These are phyloP conservation scores for Discostella stelligera DNA, from an alignment of 352 stramenopile genomes.

Conservation along the genomic window DNA sequence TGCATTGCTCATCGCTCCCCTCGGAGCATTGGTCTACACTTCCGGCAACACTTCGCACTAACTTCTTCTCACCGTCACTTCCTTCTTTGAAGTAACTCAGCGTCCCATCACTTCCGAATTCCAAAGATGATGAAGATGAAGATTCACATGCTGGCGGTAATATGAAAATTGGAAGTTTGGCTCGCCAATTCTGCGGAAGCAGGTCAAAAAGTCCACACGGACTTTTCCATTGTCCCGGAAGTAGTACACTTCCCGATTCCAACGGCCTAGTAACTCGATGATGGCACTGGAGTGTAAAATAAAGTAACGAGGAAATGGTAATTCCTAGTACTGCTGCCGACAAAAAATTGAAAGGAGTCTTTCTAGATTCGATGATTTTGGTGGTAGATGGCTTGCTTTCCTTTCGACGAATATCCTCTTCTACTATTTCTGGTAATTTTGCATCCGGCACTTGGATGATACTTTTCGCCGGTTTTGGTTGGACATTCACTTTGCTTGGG, in stretches of 20 bases:
- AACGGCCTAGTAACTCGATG: constrained; percentile 30
- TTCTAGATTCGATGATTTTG: constrained; percentile 11
- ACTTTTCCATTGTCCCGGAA: constrained; percentile 55
- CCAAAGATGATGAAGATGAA: constrained; percentile 30
- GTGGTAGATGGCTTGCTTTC: not conserved
- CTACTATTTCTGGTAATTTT: constrained; percentile 15
- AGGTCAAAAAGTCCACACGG: constrained; percentile 53
- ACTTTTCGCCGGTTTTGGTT: constrained; percentile 13
- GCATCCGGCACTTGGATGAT: not conserved
- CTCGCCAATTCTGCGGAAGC: constrained; percentile 28
- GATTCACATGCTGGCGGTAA: constrained; percentile 21
- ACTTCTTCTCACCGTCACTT: constrained; percentile 20
- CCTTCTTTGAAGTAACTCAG: constrained; percentile 45
- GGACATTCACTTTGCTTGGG: constrained; percentile 25
- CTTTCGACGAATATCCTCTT: constrained; percentile 20
- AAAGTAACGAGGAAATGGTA: constrained; percentile 23
- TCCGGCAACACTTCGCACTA: constrained; percentile 26
- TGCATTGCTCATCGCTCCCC: constrained; percentile 13
- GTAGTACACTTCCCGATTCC: constrained; percentile 30
- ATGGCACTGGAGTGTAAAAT: constrained; percentile 29
- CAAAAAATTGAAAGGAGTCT: constrained; percentile 19
- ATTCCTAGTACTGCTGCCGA: constrained; percentile 31
- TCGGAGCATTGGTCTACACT: constrained; percentile 25
- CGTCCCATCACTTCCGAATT: constrained; percentile 40
- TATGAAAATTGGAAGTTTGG: constrained; percentile 19